Evolutionary conservation across 177 flowering plant genomes (phyloP).

Genomic region (Vitis hybrid): DNA sequence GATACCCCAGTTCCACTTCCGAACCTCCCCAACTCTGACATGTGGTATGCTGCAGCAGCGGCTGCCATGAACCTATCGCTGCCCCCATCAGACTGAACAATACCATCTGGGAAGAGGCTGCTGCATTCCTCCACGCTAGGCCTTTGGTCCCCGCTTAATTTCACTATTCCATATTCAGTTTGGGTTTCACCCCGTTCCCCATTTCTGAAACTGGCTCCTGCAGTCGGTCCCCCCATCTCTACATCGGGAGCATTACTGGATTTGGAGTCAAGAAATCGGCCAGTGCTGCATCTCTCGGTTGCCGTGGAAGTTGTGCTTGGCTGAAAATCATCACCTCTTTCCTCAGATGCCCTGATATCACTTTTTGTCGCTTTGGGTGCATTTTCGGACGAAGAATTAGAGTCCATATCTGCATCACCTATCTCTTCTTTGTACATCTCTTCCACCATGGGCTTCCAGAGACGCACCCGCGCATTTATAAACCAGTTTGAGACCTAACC

Average conservation of each 20-base stretch:
- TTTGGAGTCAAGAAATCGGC: conserved; percentile 39
- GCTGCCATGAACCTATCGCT: conserved; percentile 45
- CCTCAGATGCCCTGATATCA: conserved; percentile 41
- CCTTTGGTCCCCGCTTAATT: conserved; percentile 35
- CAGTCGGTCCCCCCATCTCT: conserved; percentile 41
- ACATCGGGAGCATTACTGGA: conserved; percentile 34
- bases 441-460: conserved; percentile 99
- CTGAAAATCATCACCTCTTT: conserved; percentile 50
- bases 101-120: conserved; percentile 44
- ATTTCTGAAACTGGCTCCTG: conserved; percentile 27
- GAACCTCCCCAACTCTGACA: conserved; percentile 72
- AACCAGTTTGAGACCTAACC: conserved; percentile 96
- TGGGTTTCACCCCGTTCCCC: conserved; percentile 24
- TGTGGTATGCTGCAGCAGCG: conserved; percentile 46
- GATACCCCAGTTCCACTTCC: conserved; percentile 73
- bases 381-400: conserved; percentile 69
- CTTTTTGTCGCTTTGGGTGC: conserved; percentile 37
- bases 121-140: conserved; percentile 28
- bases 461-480: conserved; percentile 93
- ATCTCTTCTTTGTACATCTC: conserved; percentile 96
- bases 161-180: conserved; percentile 35
- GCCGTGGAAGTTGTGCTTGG: conserved; percentile 41
- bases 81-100: conserved; percentile 38
- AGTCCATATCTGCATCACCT: conserved; percentile 74
- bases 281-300: conserved; percentile 33